Percentiles rank a stretch among this genome's conserved stretches.
Evolutionary conservation across 2,329 filamentous ascomycete genomes (phyloP).

Genomic region (Xylaria sp.): DNA sequence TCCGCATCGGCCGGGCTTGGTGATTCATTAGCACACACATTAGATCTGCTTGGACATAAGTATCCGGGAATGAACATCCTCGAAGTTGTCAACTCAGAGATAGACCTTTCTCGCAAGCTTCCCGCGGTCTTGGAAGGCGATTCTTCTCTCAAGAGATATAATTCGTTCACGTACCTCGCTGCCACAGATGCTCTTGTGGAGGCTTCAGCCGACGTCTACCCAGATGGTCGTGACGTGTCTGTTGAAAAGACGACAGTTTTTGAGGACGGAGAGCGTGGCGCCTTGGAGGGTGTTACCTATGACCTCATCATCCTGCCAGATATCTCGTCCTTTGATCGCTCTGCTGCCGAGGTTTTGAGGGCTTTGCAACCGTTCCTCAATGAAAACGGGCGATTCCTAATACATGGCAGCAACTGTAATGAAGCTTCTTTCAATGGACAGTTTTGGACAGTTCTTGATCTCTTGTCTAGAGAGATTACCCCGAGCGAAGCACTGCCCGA

Average conservation of each 20-base stretch:
- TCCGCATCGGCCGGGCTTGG: neutral
- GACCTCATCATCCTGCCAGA: conserved; percentile 30
- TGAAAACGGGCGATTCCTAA: conserved; percentile 29
- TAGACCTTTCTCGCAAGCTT: conserved; percentile 26
- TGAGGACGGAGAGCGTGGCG: conserved; percentile 23
- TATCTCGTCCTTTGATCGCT: conserved; percentile 25
- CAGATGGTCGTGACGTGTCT: conserved; percentile 28
- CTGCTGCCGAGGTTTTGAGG: conserved; percentile 23
- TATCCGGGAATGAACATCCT: conserved; percentile 35
- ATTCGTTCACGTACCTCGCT: conserved; percentile 29
- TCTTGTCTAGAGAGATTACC: conserved; percentile 16
- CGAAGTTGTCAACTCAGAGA: conserved; percentile 28
- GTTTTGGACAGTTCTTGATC: conserved; percentile 18
- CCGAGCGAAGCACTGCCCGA: neutral
- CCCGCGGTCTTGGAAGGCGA: conserved; percentile 29
- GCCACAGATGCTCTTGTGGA: conserved; percentile 29
- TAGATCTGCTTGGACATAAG: conserved; percentile 35
- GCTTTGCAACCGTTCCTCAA: conserved; percentile 25
- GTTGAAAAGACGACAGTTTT: conserved; percentile 27
- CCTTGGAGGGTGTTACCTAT: conserved; percentile 26
- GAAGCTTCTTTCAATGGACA: conserved; percentile 14
- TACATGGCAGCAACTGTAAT: conserved; percentile 15
- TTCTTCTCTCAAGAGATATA: conserved; percentile 27
- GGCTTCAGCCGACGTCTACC: conserved; percentile 20
- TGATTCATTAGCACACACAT: conserved; percentile 18